Evolutionary conservation across 495 filamentous ascomycete genomes (phyloP).

Genomic region (Tuber borchii): DNA sequence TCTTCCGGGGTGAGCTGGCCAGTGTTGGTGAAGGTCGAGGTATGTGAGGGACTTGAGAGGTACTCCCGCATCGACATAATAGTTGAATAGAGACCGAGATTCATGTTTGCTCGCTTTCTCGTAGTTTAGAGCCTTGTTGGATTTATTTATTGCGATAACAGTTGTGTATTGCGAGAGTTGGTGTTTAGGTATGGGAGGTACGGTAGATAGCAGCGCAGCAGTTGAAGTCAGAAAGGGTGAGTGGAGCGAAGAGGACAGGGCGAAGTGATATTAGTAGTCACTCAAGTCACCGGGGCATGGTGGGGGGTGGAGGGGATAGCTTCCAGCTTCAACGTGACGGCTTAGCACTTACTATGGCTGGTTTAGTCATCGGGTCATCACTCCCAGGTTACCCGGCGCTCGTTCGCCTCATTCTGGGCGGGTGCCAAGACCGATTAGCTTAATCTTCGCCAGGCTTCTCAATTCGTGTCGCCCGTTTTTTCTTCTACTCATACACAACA

Average conservation of each 20-base stretch:
- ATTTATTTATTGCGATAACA: neutral
- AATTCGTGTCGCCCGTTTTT: neutral
- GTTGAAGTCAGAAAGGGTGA: neutral
- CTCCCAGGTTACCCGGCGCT: conserved; percentile 13
- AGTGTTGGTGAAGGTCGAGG: conserved; percentile 84
- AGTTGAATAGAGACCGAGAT: conserved; percentile 68
- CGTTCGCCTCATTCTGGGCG: neutral
- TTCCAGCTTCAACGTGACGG: neutral
- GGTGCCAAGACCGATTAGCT: neutral
- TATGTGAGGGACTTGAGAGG: conserved; percentile 78
- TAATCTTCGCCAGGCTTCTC: neutral
- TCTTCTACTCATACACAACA: neutral
- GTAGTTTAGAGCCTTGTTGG: neutral
- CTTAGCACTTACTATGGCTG: neutral
- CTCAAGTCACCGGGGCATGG: neutral
- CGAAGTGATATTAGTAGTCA: neutral
- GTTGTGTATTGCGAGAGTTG: neutral
- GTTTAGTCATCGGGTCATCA: neutral
- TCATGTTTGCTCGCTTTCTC: neutral
- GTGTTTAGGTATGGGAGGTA: neutral
- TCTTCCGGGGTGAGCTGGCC: conserved; percentile 97
- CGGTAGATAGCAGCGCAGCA: neutral
- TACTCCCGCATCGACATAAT: conserved; percentile 81
- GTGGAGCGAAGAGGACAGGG: neutral
- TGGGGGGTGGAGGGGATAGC: neutral